Conservation (phyloP, 2,329 filamentous ascomycete species). For the Aspergillus candidus region DNA sequence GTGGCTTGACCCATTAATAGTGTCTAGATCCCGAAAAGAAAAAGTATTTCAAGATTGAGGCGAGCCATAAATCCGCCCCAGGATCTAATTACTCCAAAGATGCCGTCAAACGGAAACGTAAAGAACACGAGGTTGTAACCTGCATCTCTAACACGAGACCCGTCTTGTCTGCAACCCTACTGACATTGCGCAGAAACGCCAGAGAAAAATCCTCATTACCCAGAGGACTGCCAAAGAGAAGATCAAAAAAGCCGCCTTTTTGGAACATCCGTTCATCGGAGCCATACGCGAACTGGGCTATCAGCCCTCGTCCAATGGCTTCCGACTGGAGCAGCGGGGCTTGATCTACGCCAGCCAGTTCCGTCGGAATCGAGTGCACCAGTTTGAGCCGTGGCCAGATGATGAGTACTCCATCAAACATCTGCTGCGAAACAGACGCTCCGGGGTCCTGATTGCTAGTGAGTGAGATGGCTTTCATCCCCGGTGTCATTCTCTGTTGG, state of each 20-base stretch:
- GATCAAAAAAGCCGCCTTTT: conserved; percentile 24
- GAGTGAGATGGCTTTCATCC: conserved; percentile 9
- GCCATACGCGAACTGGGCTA: conserved; percentile 27
- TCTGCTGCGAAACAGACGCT: conserved; percentile 29
- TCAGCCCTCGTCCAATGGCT: conserved; percentile 10
- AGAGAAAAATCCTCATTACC: conserved; percentile 19
- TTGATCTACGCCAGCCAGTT: conserved; percentile 29
- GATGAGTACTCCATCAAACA: conserved; percentile 25
- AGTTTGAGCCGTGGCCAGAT: conserved; percentile 24
- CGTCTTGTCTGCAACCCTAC: neutral
- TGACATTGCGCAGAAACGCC: conserved; percentile 21
- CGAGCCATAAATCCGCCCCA: conserved; percentile 45
- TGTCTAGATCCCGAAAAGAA: conserved; percentile 46
- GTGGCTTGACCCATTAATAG: neutral
- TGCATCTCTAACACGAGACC: neutral
- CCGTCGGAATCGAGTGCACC: conserved; percentile 24
- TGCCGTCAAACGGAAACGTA: conserved; percentile 52
- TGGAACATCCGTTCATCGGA: conserved; percentile 26
- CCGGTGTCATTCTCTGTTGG: too few species aligned
- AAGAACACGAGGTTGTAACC: conserved; percentile 35
- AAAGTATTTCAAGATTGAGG: conserved; percentile 63
- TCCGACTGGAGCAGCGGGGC: conserved; percentile 23
- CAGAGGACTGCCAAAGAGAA: conserved; percentile 28
- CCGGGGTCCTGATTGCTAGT: conserved; percentile 34
- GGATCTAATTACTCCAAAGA: conserved; percentile 52